Base-by-base conservation (phyloP, 306 rosid genomes). In the Dryas octopetala region DNA sequence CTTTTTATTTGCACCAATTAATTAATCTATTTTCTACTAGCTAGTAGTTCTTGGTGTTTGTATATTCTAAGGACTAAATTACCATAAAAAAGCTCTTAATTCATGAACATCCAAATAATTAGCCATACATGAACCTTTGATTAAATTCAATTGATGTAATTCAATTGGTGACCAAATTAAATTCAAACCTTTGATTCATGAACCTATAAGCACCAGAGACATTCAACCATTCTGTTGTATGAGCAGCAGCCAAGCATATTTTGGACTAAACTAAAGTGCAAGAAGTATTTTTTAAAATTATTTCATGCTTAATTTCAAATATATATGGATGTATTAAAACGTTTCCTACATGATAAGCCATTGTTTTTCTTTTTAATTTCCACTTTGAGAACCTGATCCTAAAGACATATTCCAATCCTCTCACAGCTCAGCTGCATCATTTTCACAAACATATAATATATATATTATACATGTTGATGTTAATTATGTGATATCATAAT, bases 111-210 rank as follows among this genome's bases (percentile, higher is more conserved):
- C n/a, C 13, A 12, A 12, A 32, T 32, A 7, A 61, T 61, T 61
- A 61, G 10, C 66, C 66, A 57, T 12, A 16, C 6, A 14, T 57
- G 55, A 19, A 19, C 19, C 19, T 19, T 19, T 19, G 19, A 19
- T 19, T 19, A 19, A 19, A 19, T 19, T 19, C 19, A 19, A 19
- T 19, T 19, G 19, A 19, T 19, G 19, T 19, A 19, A 19, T 19
- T 19, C 19, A 19, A 19, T 19, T 19, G 19, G n/a, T 65, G 7
- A 12, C 71, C 57, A 47, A 47, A 11, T 13, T 1, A 2, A 26
- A 57, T 53, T 57, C 75, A 71, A 43, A 44, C 15, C 9, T 13
- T 19, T 44, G 54, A 57, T 58, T 57, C 44, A 71, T 71, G 66
- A 46, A 57, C 14, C 11, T 12, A 57, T 11, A 19, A 54, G 47